Base-by-base conservation (phyloP, 192 early-diverging fungal genomes). In the Backusella tuberculispora region DNA sequence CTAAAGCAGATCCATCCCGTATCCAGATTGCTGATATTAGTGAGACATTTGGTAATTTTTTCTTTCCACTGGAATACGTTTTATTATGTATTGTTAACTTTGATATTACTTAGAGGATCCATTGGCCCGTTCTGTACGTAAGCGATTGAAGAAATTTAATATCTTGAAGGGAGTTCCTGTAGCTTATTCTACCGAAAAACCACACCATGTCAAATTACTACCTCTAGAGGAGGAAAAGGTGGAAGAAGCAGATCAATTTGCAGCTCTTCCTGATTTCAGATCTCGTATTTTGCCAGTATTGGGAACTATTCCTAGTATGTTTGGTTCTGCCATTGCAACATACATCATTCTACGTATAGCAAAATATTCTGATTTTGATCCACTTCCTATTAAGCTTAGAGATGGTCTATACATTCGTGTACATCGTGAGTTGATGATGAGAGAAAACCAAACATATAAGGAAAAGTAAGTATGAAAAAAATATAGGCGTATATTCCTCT, bases 1-100 rank as follows among this genome's bases (percentile, higher is more conserved):
- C 95, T 48, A 99, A 99, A 80, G 88, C 95, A 1, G 96, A 99
- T 80, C 93, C 97, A n/a, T 95, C 96, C 37, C 89, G 94, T 14
- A 91, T 99, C 50, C 98, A 98, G 82, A 94, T 99, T 75, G 94
- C 95, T 40, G 98, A 99, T 80, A 97, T 99, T 67, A 89, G 92
- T 70, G 91, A 96, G 46, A 98, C 97, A 0, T 92, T 92, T 77
- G 90, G 91, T 92, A 83, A 47, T 6, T 42, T 17, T 3, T 64
- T 29, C 4, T 37, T 63, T n/a, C 3, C 21, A 14, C 4, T 44
- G 17, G 43, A 26, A 29, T 34, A 34, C 29, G 2, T 34, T 83
- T 4, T 24, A 12, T 19, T 6, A 0, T 5, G 50, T 5, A 69
- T 13, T 42, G n/a, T 43, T 40, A 21, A 15, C 66, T 56, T 7